Evolutionary conservation across 1,139 yeast genomes (phyloP), one percentile per base, ranked within the genome.

Genomic region (Yamadazyma spencermartinsiae): DNA sequence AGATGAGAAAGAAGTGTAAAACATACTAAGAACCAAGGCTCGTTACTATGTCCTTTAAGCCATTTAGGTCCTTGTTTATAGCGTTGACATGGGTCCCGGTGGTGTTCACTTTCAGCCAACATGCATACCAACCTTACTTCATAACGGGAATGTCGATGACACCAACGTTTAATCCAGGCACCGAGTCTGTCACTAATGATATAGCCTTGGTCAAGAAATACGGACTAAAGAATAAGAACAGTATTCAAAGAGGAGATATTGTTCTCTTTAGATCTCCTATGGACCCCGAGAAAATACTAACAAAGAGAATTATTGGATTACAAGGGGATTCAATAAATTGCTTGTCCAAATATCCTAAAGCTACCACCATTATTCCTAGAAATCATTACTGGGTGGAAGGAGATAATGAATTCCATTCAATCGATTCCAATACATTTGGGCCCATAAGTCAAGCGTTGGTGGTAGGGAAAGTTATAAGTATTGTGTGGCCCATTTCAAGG

Each of bases 331-430:
- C 68, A 3, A 70, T 89, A 0, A 54, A 61, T 17, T 80, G 95
- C 1, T 68, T 82, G 40, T 64, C 74, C 9, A 59, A 62, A 14
- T 87, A 85, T 55, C 92, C 95, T 1, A 75, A 80, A 52, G 64
- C 71, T 2, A 65, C 68, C 31, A 80, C 83, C 7, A 63, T 63
- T 18, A 65, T 90, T 2, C 96, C 96, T 3, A 62, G 86, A 40
- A 84, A 82, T 52, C 98, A 90, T 56, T 52, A 87, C 10, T 90
- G 97, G 97, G 89, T 89, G 0, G 97, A 90, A 59, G 98, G 98
- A 3, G 98, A 90, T 57, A 89, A 88, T 56, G 61, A 62, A n/a
- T 66, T 82, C 38, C 96, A 87, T 53, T 84, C 95, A 1, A 65
- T 88, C 3, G 97, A 89, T 60, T 82, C 92, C 35, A 88, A 88